Conservation (phyloP, 495 filamentous ascomycete species). For the Polyplosphaeria fusca region DNA sequence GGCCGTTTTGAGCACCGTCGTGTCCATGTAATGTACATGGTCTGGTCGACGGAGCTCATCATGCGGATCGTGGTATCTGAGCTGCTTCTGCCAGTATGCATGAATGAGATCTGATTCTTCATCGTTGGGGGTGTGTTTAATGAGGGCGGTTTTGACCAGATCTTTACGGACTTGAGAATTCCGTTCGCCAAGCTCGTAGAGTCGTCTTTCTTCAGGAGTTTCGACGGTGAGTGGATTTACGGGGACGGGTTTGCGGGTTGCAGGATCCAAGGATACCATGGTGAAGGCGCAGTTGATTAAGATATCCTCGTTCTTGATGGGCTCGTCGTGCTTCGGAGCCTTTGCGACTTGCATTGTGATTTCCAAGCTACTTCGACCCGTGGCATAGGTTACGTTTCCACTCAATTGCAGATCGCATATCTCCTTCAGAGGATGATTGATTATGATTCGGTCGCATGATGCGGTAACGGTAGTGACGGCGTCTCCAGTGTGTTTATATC, state of each 20-base stretch:
- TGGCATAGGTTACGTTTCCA: conserved; percentile 77
- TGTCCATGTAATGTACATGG: conserved; percentile 65
- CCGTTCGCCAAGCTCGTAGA: conserved; percentile 67
- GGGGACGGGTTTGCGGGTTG: conserved; percentile 62
- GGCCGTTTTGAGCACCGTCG: conserved; percentile 64
- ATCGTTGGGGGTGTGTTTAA: conserved; percentile 71
- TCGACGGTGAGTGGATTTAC: conserved; percentile 62
- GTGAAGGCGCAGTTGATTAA: conserved; percentile 80
- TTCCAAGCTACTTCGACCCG: conserved; percentile 77
- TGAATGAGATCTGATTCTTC: conserved; percentile 77
- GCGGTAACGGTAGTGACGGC: conserved; percentile 76
- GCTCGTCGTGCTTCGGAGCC: conserved; percentile 54
- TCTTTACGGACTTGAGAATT: conserved; percentile 75
- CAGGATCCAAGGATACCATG: conserved; percentile 76
- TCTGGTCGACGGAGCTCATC: conserved; percentile 54
- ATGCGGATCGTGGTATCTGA: conserved; percentile 67
- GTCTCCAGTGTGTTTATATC: conserved; percentile 73
- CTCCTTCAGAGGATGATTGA: conserved; percentile 67
- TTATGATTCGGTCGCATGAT: conserved; percentile 74
- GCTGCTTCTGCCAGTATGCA: conserved; percentile 71
- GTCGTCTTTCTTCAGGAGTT: conserved; percentile 64
- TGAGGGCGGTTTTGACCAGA: conserved; percentile 57
- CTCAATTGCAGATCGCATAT: conserved; percentile 80
- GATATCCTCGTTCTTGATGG: conserved; percentile 63
- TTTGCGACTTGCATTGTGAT: conserved; percentile 73